Evolutionary conservation across 768 basidiomycete genomes (phyloP).

Genomic region (Mycena haematopus): DNA sequence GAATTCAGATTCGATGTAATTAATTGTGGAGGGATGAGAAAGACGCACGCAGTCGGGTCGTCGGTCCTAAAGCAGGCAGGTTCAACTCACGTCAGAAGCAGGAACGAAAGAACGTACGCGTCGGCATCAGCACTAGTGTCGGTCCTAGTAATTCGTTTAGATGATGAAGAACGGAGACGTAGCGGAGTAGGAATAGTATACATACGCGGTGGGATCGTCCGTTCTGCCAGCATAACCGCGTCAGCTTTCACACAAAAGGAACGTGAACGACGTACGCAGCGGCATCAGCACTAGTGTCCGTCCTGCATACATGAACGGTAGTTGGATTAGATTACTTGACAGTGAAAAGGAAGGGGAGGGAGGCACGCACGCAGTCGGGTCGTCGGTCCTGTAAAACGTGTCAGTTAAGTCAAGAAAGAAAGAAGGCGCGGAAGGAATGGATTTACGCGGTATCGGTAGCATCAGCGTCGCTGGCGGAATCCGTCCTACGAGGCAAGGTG

Average conservation of each 20-base stretch:
- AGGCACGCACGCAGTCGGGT: no score
- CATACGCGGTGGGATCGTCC: conserved; percentile 7
- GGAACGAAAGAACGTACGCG: not conserved
- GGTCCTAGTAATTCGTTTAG: not conserved
- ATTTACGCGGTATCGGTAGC: not conserved
- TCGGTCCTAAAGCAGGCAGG: not conserved
- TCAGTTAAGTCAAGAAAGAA: not conserved
- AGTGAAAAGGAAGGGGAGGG: no score
- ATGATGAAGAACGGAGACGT: not conserved
- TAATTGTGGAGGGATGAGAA: not conserved
- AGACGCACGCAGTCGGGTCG: not conserved
- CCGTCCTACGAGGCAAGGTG: not conserved
- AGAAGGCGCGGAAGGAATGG: no score
- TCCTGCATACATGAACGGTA: no score
- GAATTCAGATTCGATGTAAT: no score
- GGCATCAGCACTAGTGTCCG: conserved; percentile 3
- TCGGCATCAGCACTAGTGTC: not conserved
- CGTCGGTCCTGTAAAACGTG: no score
- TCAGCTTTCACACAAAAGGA: no score
- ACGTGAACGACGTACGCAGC: not conserved
- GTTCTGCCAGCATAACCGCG: not conserved
- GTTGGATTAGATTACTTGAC: no score
- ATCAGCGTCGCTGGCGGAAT: not conserved
- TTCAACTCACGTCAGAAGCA: not conserved
- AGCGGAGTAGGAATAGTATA: no score